Conservation (phyloP, 345 rosid genomes). For the Eucalyptus grandis region DNA sequence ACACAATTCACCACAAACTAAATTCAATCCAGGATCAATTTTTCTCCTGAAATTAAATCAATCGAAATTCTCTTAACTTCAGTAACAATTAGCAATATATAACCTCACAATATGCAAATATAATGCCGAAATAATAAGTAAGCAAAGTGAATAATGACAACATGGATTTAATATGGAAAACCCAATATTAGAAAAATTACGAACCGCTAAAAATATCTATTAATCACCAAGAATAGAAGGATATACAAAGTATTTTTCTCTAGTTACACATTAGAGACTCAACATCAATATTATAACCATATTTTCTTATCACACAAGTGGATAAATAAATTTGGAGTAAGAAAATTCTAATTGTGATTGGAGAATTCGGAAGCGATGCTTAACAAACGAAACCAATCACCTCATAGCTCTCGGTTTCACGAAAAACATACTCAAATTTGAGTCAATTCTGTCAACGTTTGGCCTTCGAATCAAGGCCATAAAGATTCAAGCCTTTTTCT, state of each 20-base stretch:
- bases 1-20: no score
- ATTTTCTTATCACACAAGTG: no score
- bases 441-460: no score
- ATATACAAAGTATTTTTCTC: no score
- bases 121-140: no score
- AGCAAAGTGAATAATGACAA: accelerated
- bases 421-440: accelerated
- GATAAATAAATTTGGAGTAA: accelerated
- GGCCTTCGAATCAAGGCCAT: no score
- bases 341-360: accelerated
- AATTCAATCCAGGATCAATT: no score
- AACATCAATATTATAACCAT: no score
- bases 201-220: accelerated
- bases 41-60: accelerated
- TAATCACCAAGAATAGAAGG: accelerated
- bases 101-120: no score
- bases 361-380: no score
- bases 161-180: accelerated
- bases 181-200: accelerated
- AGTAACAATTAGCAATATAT: accelerated
- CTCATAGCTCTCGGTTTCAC: accelerated
- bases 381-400: accelerated
- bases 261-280: accelerated
- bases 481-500: no score
- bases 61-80: accelerated